Percentiles rank a stretch among this genome's conserved stretches.
Evolutionary conservation across 2,329 filamentous ascomycete species (phyloP).

Genomic region (Parafenestella ontariensis): DNA sequence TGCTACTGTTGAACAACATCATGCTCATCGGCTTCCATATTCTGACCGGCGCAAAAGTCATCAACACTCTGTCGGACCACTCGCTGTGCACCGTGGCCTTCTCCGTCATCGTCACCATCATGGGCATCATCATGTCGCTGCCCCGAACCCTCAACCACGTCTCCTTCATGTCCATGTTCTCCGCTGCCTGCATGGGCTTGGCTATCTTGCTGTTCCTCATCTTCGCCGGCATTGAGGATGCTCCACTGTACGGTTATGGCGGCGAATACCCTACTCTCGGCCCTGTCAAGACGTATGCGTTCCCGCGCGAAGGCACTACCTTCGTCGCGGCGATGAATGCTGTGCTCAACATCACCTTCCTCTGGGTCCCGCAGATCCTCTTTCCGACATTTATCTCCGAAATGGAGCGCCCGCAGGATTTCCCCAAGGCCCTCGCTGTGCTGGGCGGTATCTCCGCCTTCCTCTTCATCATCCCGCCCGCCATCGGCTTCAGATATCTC

Average conservation of each 20-base stretch:
- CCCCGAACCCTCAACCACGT: slow-evolving; percentile 84
- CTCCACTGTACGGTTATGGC: slow-evolving; percentile 63
- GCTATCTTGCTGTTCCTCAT: slow-evolving; percentile 83
- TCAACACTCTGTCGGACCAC: slow-evolving; percentile 64
- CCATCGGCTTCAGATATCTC: slow-evolving; percentile 82
- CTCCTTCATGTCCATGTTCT: slow-evolving; percentile 77
- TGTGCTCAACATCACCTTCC: slow-evolving; percentile 93
- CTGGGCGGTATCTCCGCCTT: slow-evolving; percentile 87
- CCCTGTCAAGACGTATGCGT: slow-evolving; percentile 69
- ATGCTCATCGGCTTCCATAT: slow-evolving; percentile 77
- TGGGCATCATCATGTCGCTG: slow-evolving; percentile 81
- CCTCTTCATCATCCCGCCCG: slow-evolving; percentile 83
- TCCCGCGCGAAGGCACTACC: slow-evolving; percentile 73
- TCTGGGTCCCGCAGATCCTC: slow-evolving; percentile 93
- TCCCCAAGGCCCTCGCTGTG: slow-evolving; percentile 89
- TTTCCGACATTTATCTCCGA: slow-evolving; percentile 93
- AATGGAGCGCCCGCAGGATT: slow-evolving; percentile 81
- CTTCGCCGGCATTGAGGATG: slow-evolving; percentile 76
- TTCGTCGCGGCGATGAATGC: slow-evolving; percentile 85
- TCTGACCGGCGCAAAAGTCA: slow-evolving; percentile 11
- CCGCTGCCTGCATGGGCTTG: slow-evolving; percentile 85
- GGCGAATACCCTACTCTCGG: slow-evolving; percentile 66
- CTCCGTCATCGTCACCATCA: slow-evolving; percentile 72
- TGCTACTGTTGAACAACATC: slow-evolving; percentile 89
- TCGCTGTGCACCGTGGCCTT: slow-evolving; percentile 81